Base-by-base conservation (phyloP, 2,329 filamentous ascomycete genomes). In the Clarireedia monteithiana region DNA sequence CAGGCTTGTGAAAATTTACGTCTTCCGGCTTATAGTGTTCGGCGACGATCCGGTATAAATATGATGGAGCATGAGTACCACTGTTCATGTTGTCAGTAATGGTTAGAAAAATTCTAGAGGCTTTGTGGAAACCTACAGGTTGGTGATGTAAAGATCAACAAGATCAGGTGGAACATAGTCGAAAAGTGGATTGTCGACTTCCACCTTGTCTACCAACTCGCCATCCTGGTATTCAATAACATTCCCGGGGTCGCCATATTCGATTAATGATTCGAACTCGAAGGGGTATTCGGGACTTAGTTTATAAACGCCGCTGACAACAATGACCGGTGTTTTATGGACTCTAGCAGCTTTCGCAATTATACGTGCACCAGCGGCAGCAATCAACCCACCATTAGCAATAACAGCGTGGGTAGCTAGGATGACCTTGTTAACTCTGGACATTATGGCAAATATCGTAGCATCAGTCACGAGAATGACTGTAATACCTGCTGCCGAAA, bases 371-470 rank as follows among this genome's bases (percentile, higher is more conserved):
- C 94, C 94, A 5, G 88, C 84, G 42, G 91, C 86, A 17, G 90
- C 88, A 27, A 97, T 80, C 26, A 96, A 81, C 6, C 88, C 88
- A 51, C 94, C 94, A 66, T 95, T 94, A 50, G 89, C 89, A 47
- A 95, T 83, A 27, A 99, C 89, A 3, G 88, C 86, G 67, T 91
- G 87, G 5, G 92, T 92, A 12, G 88, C 86, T 6, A 99, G 77
- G 49, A 99, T 88, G 59, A 99, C 92, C 74, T 96, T 96, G 77
- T 92, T 95, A 64, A 96, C 89, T 58, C 88, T 84, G 7, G 91
- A 88, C 89, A 99, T 97, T 66, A 97, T 88, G 1, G 91, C 91
- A 74, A 91, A 95, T 53, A 95, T 81, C 9, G 90, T 88, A 6
- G 85, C 86, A 71, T 95, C 91, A 45, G 89, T 84, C 55, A 97